Conservation (phyloP, 2,329 filamentous ascomycete genomes). For the Elsinoe arachidis region DNA sequence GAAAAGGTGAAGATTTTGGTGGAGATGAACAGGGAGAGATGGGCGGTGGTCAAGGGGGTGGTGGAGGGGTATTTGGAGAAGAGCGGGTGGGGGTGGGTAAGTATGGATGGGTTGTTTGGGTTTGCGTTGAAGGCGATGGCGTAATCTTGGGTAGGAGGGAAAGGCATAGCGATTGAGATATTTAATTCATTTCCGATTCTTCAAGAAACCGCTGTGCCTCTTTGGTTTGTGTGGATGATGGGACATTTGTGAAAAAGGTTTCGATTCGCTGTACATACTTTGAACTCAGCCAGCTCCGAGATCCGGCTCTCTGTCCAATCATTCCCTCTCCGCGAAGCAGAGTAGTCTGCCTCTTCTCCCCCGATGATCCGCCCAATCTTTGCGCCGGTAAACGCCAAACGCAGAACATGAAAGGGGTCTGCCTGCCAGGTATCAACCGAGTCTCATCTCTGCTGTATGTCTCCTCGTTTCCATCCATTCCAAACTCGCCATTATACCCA, state of each 20-base stretch:
- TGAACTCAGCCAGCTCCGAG: not conserved
- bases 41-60: conserved; percentile 64
- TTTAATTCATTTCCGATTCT: not conserved
- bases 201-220: too few relatives aligned
- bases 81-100: conserved; percentile 35
- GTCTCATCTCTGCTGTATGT: not conserved
- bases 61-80: conserved; percentile 50
- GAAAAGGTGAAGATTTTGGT: conserved; percentile 59
- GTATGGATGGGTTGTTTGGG: conserved; percentile 41
- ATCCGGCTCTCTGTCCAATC: not conserved
- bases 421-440: conserved; percentile 8
- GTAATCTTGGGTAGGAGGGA: not conserved
- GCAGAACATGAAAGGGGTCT: conserved; percentile 1
- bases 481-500: not conserved
- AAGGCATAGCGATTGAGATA: not conserved
- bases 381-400: conserved; percentile 5
- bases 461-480: not conserved
- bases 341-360: not conserved
- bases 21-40: conserved; percentile 73
- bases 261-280: conserved; percentile 9
- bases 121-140: conserved; percentile 32
- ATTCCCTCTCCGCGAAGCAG: not conserved
- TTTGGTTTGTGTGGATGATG: too few relatives aligned
- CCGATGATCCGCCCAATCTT: not conserved
- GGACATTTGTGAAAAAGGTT: not conserved